A percentile compares a stretch with the other conserved stretches of the same genome.
phyloP scores from a whole-genome alignment of 108 stramenopile species.

The Pseudonitzschia delicatissima region DNA sequence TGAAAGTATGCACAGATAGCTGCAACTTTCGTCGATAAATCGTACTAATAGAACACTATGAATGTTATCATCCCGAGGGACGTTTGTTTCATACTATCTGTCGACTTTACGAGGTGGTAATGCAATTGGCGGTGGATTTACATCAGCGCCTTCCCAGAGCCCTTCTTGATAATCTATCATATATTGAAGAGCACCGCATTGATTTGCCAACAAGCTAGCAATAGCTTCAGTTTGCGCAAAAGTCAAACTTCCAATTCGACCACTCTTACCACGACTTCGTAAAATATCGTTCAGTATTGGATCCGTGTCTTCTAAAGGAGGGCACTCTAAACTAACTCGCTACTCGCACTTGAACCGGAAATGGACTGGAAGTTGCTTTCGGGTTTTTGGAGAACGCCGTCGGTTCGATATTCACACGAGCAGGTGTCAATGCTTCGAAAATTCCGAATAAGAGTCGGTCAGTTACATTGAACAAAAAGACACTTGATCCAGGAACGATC shows the following conservation, averaged over 20 bases:
- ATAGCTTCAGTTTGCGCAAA: conserved; percentile 78
- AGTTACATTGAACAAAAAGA: conserved; percentile 86
- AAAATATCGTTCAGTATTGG: conserved; percentile 78
- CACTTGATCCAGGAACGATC: conserved; percentile 75
- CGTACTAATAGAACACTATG: no score
- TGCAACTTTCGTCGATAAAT: no score
- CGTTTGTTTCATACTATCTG: not conserved
- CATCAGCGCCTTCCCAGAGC: conserved; percentile 46
- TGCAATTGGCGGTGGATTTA: conserved; percentile 77
- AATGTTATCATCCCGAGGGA: no score
- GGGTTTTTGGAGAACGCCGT: conserved; percentile 85
- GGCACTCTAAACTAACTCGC: conserved; percentile 79
- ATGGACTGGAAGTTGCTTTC: conserved; percentile 78
- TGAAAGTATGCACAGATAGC: no score
- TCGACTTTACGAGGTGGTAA: conserved; percentile 73
- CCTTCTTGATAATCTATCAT: conserved; percentile 79
- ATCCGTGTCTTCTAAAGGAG: conserved; percentile 85
- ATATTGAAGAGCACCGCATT: conserved; percentile 83
- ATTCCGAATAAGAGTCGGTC: conserved; percentile 85
- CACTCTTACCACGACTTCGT: conserved; percentile 65
- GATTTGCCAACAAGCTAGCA: conserved; percentile 69
- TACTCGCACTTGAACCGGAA: conserved; percentile 85
- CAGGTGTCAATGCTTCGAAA: conserved; percentile 86
- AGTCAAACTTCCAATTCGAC: conserved; percentile 77
- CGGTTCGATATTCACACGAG: conserved; percentile 78